Base-by-base conservation (phyloP, 2,329 filamentous ascomycete genomes). In the Scolecobasidium constrictum region DNA sequence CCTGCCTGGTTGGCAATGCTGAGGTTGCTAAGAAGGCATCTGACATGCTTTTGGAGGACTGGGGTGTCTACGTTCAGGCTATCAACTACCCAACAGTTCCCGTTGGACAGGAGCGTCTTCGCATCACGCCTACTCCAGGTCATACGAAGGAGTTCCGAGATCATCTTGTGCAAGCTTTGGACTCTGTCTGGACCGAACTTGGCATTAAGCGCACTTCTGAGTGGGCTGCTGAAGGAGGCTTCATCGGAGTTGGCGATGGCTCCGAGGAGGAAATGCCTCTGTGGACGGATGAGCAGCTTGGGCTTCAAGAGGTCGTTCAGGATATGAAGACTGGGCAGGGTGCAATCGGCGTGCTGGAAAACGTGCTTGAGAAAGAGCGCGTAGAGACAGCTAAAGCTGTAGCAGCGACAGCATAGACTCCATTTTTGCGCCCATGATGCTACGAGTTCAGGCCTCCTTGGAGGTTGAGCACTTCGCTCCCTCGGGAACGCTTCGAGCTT, bases 11-110 rank as follows among this genome's bases (percentile, higher is more conserved):
- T 39, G 92, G 92, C 46, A 92, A 94, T 56, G 92, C 92, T 37
- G 88, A 92, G 64, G 69, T 93, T 33, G 92, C 92, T 46, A 95
- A 92, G 72, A 73, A 81, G 53, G 92, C 92, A 5, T 94, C 86
- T 18, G 92, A 98, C 59, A 78, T 94, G 69, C 78, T 98, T 17
- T 75, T 98, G 12, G 79, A 83, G 52, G 83, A 94, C 52, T 84
- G 94, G 69, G 77, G 80, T 48, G 95, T 98, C 59, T 98, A 98
- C 60, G 92, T 98, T 19, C 92, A 98, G 67, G 87, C 86, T 43
- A 96, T 98, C 74, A 98, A 98, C 69, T 96, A 96, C 66, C 92
- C 92, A 2, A 98, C 92, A 40, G 92, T 98, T 3, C 92, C 92
- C 2, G 86, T 94, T 5, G 92, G 92, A n/a, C 88, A 98, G 69